A percentile compares a stretch with the other conserved stretches of the same genome.
phyloP scores from a whole-genome alignment of 106 monocot genomes.

The Platanthera guangdongensis region DNA sequence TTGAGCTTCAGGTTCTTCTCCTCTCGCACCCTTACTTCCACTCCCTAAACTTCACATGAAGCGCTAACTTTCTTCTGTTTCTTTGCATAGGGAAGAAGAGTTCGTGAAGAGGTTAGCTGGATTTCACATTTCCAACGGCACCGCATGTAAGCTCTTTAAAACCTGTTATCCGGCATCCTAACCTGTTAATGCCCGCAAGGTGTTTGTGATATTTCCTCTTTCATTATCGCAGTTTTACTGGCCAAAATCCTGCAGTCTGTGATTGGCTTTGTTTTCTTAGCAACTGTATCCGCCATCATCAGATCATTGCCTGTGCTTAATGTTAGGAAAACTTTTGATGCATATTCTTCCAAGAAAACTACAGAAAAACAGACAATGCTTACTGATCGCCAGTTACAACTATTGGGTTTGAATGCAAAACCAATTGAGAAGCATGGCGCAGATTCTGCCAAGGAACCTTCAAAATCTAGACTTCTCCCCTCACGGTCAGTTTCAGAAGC shows the following conservation, averaged over 20 bases:
- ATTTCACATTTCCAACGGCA: conserved; percentile 17
- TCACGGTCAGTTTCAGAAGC: conserved; percentile 24
- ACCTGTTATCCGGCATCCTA: not conserved
- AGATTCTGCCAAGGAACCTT: conserved; percentile 28
- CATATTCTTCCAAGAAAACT: conserved; percentile 8
- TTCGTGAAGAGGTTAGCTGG: conserved; percentile 6
- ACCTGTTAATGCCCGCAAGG: conserved; percentile 4
- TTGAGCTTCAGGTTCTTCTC: conserved; percentile 29
- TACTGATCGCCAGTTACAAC: conserved; percentile 46
- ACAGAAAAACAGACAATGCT: conserved; percentile 22
- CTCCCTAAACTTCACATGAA: not conserved
- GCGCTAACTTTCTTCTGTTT: not conserved
- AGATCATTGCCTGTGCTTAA: conserved; percentile 26
- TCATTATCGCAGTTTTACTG: conserved; percentile 25
- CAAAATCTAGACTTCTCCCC: conserved; percentile 19
- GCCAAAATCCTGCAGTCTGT: conserved; percentile 31
- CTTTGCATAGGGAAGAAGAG: conserved; percentile 23
- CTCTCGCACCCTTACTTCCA: not conserved
- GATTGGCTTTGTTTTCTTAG: conserved; percentile 26
- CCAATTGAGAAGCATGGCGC: conserved; percentile 7
- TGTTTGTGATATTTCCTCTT: conserved; percentile 39
- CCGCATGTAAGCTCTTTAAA: conserved; percentile 25
- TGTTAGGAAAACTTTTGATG: conserved; percentile 16
- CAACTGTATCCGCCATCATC: conserved; percentile 33
- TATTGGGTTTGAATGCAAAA: conserved; percentile 48